Base-by-base conservation (phyloP, 1,284 basidiomycete species). In the Sanghuangporus baumii region DNA sequence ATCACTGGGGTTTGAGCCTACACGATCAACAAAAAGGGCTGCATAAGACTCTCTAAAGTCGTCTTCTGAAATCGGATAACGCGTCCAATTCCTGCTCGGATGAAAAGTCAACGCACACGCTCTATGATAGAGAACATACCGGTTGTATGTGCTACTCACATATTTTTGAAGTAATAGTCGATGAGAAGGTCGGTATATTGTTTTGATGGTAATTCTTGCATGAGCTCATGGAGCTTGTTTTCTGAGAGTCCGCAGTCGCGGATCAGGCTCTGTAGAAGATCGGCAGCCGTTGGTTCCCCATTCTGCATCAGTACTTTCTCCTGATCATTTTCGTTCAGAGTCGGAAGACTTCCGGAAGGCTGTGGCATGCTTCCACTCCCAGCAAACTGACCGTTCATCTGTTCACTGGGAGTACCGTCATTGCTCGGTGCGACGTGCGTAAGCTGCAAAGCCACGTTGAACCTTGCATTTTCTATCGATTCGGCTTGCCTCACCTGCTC, bases 161-260 rank as follows among this genome's bases (percentile, higher is more conserved):
- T 83, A n/a, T 83, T 78, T 41, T 76, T 74, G 69, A 93, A 93
- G 68, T 93, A 93, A 70, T 87, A 84, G 68, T 91, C 86, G 64
- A 93, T 78, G 16, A 93, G 82, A 37, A 84, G 83, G 68, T 92
- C 87, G 4, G 89, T 88, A 46, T 88, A 81, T 61, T 84, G 79
- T 63, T 84, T 84, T 1, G 90, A 88, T 31, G 94, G 94, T 43
- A 96, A 81, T 69, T 96, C 93, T 71, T 91, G 87, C 41, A 96
- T 79, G n/a, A 96, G 81, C 71, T 96, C 91, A 4, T 89, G 86
- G 54, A 96, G 87, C 74, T 94, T 94, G 68, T 93, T 90, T 2
- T 93, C 89, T 34, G 89, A 86, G 57, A 95, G 91, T 2, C 94
- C 94, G 71, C 91, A 96, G 74, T 96, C 93, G 70, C 90, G 89